Evolutionary conservation across 805 yeast species (phyloP), one percentile per base, ranked within the genome.

Genomic region (Ogataea methylovora): DNA sequence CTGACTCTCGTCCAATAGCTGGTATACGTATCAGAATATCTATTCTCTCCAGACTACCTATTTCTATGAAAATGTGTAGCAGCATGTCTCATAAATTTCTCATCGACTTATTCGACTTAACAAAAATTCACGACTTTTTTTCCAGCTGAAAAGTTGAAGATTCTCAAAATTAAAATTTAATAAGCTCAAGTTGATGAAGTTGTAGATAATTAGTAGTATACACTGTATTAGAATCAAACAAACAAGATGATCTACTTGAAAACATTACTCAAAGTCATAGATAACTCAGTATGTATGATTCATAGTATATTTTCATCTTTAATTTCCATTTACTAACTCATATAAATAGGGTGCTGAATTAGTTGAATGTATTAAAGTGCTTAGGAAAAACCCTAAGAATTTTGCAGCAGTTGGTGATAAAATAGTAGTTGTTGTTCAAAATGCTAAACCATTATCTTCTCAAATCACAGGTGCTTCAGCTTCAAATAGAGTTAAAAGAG

Each of bases 321-420:
- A 18, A 14, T 14, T 23, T 7, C 21, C n/a, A 3, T 9, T 9
- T 24, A 15, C n/a, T 13, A 12, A 31, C n/a, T 19, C 32, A 17
- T 29, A 26, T n/a, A n/a, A n/a, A n/a, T n/a, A n/a, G n/a, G n/a
- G 97, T 20, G 98, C 97, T 3, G 84, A 83, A 57, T 61, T 87
- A 41, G 97, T 83, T 12, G 97, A 92, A 61, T 92, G 97, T 59
- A 87, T 92, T 67, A 90, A 90, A 60, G 96, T 92, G 12, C 68
- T 92, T 44, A 78, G 94, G 42, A 94, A 92, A 54, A 77, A 82
- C 2, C 95, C 95, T 21, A 76, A 71, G 56, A 80, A 80, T 52
- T 80, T 78, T 44, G 97, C 94, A 22, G 65, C 71, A 35, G 77
- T 87, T 18, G 97, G 98, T 30, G 98, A 92, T 60, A 82, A 79